Evolutionary conservation across 2,329 filamentous ascomycete genomes (phyloP).

Genomic region (Fusarium setosum): DNA sequence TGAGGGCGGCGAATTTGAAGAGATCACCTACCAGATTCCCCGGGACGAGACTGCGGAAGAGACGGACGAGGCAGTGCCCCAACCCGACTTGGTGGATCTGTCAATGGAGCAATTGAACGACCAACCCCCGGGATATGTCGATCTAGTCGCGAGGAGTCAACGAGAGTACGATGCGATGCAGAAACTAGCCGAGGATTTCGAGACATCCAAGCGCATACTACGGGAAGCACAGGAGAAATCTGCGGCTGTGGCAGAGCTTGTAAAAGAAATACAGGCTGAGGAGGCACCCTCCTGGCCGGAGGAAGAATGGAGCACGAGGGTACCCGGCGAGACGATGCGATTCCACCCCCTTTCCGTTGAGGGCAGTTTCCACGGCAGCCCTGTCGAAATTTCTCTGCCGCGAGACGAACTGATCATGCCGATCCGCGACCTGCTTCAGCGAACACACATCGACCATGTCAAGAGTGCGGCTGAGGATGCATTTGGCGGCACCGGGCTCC

Average conservation of each 20-base stretch:
- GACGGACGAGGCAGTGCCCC: not conserved
- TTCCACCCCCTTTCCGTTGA: conserved; percentile 79
- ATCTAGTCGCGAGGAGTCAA: conserved; percentile 62
- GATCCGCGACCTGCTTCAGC: conserved; percentile 74
- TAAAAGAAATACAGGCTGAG: conserved; percentile 45
- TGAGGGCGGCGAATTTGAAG: conserved; percentile 69
- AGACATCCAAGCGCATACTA: conserved; percentile 54
- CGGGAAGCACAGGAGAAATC: conserved; percentile 41
- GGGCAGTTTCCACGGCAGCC: conserved; percentile 79
- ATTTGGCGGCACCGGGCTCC: conserved; percentile 82
- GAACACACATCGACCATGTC: conserved; percentile 80
- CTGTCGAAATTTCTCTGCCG: conserved; percentile 81
- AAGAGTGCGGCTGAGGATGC: conserved; percentile 75
- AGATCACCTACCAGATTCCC: conserved; percentile 62
- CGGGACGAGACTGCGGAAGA: conserved; percentile 11
- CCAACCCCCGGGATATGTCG: conserved; percentile 54
- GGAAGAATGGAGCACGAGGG: conserved; percentile 50
- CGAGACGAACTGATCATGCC: conserved; percentile 76
- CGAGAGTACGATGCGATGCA: conserved; percentile 67
- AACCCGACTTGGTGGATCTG: conserved; percentile 11
- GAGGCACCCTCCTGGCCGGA: conserved; percentile 45
- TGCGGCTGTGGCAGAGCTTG: conserved; percentile 49
- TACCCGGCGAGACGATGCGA: conserved; percentile 55
- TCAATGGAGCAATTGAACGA: conserved; percentile 43
- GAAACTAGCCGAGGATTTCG: conserved; percentile 69